A percentile compares a stretch with the other conserved stretches of the same genome.
These are phyloP conservation scores for Anthracocystis walkeri DNA, from an alignment of 1,284 basidiomycete species.

Conservation along the genomic window DNA sequence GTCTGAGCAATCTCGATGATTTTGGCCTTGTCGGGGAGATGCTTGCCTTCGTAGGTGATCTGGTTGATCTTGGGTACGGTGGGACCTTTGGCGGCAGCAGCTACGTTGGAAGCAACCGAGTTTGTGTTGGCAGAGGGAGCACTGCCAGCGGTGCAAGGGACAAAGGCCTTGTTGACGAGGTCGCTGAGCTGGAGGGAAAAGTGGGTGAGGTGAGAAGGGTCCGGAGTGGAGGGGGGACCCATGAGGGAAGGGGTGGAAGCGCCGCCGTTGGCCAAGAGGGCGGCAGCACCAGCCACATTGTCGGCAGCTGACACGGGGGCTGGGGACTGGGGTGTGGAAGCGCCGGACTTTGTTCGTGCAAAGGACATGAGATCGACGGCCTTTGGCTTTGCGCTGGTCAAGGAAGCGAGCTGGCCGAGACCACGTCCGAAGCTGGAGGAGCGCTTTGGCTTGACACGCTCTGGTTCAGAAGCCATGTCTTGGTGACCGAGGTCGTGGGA, in stretches of 20 bases:
- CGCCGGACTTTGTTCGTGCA: slow-evolving; percentile 39
- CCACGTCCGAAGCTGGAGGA: slow-evolving; percentile 58
- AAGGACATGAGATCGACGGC: slow-evolving; percentile 50
- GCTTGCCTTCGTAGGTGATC: slow-evolving; percentile 61
- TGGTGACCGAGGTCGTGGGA: slow-evolving; percentile 29
- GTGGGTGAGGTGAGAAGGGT: slow-evolving; percentile 64
- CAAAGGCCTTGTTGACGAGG: slow-evolving; percentile 66
- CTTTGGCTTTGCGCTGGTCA: slow-evolving; percentile 50
- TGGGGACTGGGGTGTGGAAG: slow-evolving; percentile 41
- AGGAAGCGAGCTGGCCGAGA: slow-evolving; percentile 55
- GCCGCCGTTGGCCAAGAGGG: slow-evolving; percentile 29
- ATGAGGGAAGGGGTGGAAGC: slow-evolving; percentile 15
- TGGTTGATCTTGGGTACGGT: slow-evolving; percentile 53
- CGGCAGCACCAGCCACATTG: slow-evolving; percentile 29
- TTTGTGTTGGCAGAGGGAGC: slow-evolving; percentile 21
- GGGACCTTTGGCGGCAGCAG: slow-evolving; percentile 46
- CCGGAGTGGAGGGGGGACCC: slow-evolving; percentile 51
- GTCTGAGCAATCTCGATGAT: slow-evolving; percentile 63
- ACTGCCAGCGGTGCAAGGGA: slow-evolving; percentile 43
- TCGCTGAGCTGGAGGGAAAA: slow-evolving; percentile 65
- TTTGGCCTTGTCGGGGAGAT: slow-evolving; percentile 58
- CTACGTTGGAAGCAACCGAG: slow-evolving; percentile 46
- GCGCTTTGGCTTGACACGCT: slow-evolving; percentile 55
- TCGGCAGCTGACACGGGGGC: slow-evolving; percentile 15
- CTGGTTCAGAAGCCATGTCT: slow-evolving; percentile 18